Conservation (phyloP, 768 basidiomycete species). For the Mycena vitilis region DNA sequence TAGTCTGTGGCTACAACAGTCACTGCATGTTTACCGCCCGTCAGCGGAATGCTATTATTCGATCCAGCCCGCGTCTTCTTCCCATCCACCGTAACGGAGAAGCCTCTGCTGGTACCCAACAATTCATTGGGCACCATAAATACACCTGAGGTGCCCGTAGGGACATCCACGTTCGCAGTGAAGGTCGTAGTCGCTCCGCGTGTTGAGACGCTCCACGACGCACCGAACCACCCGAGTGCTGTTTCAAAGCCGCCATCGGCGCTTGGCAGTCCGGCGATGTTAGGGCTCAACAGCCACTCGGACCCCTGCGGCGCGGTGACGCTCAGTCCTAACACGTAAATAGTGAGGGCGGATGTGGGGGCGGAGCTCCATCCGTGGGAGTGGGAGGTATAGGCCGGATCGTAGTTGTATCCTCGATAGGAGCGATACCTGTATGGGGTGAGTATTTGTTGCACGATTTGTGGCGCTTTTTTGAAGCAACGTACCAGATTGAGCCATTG, state of each 20-base stretch:
- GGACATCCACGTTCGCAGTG: conserved; percentile 42
- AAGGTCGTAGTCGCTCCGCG: conserved; percentile 33
- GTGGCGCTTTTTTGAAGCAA: no score
- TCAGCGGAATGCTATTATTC: no score
- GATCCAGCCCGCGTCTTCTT: no score
- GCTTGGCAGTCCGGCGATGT: conserved; percentile 50
- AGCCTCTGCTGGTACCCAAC: not conserved
- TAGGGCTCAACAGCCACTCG: conserved; percentile 62
- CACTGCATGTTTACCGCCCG: no score
- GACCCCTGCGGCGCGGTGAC: conserved; percentile 59
- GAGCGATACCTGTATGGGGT: conserved; percentile 60
- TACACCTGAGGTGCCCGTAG: conserved; percentile 45
- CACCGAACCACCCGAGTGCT: conserved; percentile 62
- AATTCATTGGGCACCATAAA: conserved; percentile 42
- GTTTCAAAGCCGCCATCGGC: conserved; percentile 68
- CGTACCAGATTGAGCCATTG: conserved; percentile 66
- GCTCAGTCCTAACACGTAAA: conserved; percentile 66
- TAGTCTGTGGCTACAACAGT: no score
- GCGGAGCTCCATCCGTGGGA: conserved; percentile 71
- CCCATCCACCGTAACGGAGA: conserved; percentile 34
- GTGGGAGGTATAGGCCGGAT: conserved; percentile 69
- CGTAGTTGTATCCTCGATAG: conserved; percentile 65
- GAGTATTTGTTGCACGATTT: no score
- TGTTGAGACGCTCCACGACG: conserved; percentile 51
- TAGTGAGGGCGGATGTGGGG: conserved; percentile 67